These are phyloP conservation scores for Fusarium pseudoanthophilum DNA, from an alignment of 2,329 filamentous ascomycete species.

Conservation along the genomic window DNA sequence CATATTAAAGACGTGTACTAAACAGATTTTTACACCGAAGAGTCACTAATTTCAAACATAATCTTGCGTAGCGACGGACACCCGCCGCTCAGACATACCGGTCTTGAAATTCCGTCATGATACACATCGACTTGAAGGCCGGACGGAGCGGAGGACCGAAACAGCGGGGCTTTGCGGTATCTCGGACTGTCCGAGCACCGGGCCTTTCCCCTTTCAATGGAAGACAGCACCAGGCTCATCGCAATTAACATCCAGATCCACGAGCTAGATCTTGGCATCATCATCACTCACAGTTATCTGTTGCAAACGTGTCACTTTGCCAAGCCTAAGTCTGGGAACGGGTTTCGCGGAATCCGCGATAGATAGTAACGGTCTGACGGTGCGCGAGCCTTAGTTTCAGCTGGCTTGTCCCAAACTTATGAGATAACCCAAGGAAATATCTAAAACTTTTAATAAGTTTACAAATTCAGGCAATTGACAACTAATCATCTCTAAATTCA, in stretches of 20 bases:
- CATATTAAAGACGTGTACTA: neutral
- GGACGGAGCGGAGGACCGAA: conserved; percentile 3
- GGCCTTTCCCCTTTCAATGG: neutral
- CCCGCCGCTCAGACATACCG: neutral
- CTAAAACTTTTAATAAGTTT: neutral
- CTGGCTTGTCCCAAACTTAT: fast-evolving
- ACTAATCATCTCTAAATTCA: neutral
- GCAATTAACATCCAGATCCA: neutral
- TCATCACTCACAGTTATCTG: fast-evolving
- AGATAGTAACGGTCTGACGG: no score
- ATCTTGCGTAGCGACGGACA: neutral
- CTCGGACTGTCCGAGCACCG: conserved; percentile 22
- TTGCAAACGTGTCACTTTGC: neutral
- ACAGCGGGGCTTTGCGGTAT: neutral
- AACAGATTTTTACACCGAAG: neutral
- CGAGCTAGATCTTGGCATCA: neutral
- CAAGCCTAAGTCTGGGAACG: neutral
- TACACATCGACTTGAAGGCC: neutral
- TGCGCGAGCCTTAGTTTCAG: neutral
- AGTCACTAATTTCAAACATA: neutral
- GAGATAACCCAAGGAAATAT: neutral
- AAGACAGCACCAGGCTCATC: neutral
- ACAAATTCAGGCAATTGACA: fast-evolving
- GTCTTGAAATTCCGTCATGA: neutral
- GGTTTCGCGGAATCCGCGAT: neutral